These are phyloP conservation scores for Trichomonas tenax DNA, from an alignment of 208 protist species.

Conservation along the genomic window DNA sequence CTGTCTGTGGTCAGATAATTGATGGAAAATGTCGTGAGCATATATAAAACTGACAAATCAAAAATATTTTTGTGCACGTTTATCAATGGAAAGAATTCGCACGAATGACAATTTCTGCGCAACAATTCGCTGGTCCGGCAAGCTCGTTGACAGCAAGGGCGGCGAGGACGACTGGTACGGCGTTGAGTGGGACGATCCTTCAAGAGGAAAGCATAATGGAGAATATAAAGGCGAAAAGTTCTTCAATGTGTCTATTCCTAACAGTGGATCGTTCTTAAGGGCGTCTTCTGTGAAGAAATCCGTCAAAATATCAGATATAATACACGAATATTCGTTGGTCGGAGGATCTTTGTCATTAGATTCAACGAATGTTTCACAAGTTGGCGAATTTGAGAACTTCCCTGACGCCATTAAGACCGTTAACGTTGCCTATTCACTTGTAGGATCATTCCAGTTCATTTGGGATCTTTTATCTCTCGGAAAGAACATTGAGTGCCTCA, in stretches of 20 bases:
- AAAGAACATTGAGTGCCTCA: neutral
- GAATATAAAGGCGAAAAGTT: constrained; percentile 1
- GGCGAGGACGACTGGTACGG: neutral
- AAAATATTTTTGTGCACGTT: neutral
- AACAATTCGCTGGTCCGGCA: neutral
- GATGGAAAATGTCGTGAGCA: no score
- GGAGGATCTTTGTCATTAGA: neutral
- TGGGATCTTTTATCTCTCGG: neutral
- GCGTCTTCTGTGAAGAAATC: neutral
- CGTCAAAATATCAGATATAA: neutral
- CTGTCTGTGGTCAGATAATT: no score
- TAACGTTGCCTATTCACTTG: neutral
- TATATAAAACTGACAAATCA: no score
- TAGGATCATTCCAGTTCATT: neutral
- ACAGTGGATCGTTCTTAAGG: neutral
- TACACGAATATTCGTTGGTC: neutral
- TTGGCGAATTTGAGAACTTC: neutral
- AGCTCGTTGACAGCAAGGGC: neutral
- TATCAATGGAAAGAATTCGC: neutral
- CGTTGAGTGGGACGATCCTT: neutral
- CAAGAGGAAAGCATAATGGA: neutral
- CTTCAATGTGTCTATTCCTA: neutral
- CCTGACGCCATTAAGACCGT: neutral
- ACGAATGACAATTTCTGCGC: neutral
- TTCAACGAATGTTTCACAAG: neutral